A percentile compares a stretch with the other conserved stretches of the same genome.
Evolutionary conservation across 257 asterid species (phyloP).

Genomic region (Prunella vulgaris): DNA sequence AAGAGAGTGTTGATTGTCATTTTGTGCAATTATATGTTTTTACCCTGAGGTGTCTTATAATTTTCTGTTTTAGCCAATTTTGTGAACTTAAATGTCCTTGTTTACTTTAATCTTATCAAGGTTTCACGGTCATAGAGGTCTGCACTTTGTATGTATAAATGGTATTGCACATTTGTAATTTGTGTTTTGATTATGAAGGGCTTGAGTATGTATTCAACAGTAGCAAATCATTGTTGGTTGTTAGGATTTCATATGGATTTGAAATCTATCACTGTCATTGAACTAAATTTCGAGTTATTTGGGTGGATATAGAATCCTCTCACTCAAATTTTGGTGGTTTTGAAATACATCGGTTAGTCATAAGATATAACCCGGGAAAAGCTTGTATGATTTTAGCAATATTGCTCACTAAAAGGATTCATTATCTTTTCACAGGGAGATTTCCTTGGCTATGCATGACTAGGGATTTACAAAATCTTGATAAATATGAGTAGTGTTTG

Average conservation of each 20-base stretch:
- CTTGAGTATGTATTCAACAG: background rate
- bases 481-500: too few species aligned
- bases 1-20: too few species aligned
- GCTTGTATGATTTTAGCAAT: background rate
- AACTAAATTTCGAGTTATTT: background rate
- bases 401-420: background rate
- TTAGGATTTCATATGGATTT: background rate
- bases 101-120: background rate
- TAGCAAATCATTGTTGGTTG: background rate
- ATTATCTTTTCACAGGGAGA: too few species aligned
- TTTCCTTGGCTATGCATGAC: too few species aligned
- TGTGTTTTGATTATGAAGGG: background rate
- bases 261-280: background rate
- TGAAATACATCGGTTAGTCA: background rate
- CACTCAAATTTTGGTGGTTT: background rate
- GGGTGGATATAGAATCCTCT: background rate
- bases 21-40: background rate
- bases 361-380: background rate
- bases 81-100: background rate
- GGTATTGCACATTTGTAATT: background rate
- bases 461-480: too few species aligned
- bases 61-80: background rate
- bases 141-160: background rate
- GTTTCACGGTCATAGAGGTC: background rate
- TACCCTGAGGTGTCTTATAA: background rate